Percentiles rank a stretch among this genome's conserved stretches.
These are phyloP conservation scores for Buddleja alternifolia DNA, from an alignment of 257 asterid genomes.

Conservation along the genomic window DNA sequence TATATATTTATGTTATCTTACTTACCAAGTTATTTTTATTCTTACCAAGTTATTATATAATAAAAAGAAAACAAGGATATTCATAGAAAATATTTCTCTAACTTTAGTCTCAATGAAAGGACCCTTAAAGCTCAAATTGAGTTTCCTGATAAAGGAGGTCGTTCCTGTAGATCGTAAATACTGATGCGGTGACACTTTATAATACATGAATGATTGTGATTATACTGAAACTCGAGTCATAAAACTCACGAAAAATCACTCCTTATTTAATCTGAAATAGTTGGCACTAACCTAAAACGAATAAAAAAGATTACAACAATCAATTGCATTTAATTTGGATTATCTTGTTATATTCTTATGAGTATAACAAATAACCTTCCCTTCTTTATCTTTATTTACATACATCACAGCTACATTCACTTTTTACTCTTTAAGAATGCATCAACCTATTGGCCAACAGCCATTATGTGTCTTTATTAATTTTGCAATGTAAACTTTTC, in stretches of 20 bases:
- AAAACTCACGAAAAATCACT: too few species aligned
- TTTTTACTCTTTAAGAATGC: slow-evolving; percentile 35
- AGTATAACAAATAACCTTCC: slow-evolving; percentile 22
- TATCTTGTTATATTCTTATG: background rate
- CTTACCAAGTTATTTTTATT: background rate
- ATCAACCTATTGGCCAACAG: slow-evolving; percentile 28
- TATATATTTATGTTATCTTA: too few species aligned
- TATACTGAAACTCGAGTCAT: too few species aligned
- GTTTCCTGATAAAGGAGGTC: too few species aligned
- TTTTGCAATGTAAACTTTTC: slow-evolving; percentile 13
- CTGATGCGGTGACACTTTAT: too few species aligned
- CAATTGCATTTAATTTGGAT: slow-evolving; percentile 4
- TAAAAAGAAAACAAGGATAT: background rate
- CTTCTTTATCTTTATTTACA: slow-evolving; percentile 30
- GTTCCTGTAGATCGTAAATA: too few species aligned
- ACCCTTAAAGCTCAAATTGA: background rate
- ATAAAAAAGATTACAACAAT: slow-evolving; percentile 24
- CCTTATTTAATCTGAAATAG: background rate
- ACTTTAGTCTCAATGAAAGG: background rate
- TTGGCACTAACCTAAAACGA: background rate
- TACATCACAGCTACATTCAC: slow-evolving; percentile 23
- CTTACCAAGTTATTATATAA: too few species aligned
- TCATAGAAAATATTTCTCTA: background rate
- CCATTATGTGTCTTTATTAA: slow-evolving; percentile 13
- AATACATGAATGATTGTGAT: too few species aligned